Base-by-base conservation (phyloP, 2,329 filamentous ascomycete genomes). In the Fusarium cicatricum region DNA sequence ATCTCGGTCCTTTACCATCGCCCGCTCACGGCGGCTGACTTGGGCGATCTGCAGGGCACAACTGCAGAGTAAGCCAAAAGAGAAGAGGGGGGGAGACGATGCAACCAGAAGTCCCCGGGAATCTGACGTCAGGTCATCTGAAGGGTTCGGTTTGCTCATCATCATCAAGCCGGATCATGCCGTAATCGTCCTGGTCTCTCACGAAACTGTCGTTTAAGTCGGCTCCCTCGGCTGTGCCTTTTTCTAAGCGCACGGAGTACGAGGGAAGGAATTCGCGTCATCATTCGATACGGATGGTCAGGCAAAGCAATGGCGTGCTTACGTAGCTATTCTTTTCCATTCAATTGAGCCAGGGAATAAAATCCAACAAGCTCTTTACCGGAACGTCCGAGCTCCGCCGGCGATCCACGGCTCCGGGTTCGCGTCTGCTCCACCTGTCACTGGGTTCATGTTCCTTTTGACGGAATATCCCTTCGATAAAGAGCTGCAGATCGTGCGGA, bases 41-140 rank as follows among this genome's bases (percentile, higher is more conserved):
- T 11, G 17, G 19, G 9, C 12, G 42, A 43, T 41, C 36, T 42
- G 31, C 56, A n/a, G 37, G n/a, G 23, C 21, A 21, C 21, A 15
- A 21, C 11, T 6, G n/a, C 21, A 15, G 19, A 60, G 28, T 42
- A 29, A 11, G 34, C 10, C 15, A 37, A 19, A n/a, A 15, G 15
- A 37, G 11, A 11, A 15, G 16, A 11, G 16, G 17, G 4, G 12
- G 17, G 11, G 3, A 21, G 10, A 33, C 49, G 17, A 14, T 38
- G 23, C 29, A 32, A 32, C 23, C 23, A 26, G 23, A 26, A 26
- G 23, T 26, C 23, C 23, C 23, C 9, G 23, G 23, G 39, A 42
- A 42, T 42, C 39, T 42, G 39, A 42, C 39, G 39, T 42, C 39
- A 42, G 39, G 39, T 42, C 23, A 42, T 26, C 23, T 26, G 23